Evolutionary conservation across 2,329 filamentous ascomycete genomes (phyloP).

Genomic region (Ophiostoma tasmaniense): DNA sequence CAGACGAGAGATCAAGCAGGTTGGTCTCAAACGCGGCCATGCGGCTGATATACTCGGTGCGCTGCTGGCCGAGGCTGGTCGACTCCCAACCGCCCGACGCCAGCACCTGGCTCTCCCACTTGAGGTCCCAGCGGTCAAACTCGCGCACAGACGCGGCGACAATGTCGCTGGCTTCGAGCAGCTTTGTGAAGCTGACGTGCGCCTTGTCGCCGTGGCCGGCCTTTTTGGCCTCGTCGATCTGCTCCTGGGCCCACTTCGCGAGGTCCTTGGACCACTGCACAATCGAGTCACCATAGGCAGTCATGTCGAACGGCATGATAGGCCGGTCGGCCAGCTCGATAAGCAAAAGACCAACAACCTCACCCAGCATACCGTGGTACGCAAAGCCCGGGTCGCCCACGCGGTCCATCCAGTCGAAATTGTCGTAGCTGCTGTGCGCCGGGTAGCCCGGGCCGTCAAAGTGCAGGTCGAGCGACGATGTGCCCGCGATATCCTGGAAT

Average conservation of each 20-base stretch:
- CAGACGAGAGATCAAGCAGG: slow-evolving; percentile 65
- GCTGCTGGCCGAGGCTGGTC: slow-evolving; percentile 53
- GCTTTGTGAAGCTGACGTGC: slow-evolving; percentile 17
- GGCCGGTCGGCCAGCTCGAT: slow-evolving; percentile 75
- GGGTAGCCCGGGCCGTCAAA: slow-evolving; percentile 48
- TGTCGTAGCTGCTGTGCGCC: slow-evolving; percentile 81
- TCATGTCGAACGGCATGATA: slow-evolving; percentile 73
- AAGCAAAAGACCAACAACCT: slow-evolving; percentile 73
- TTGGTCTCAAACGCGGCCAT: slow-evolving; percentile 76
- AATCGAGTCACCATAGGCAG: slow-evolving; percentile 60
- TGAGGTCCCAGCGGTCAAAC: slow-evolving; percentile 68
- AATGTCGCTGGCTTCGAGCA: slow-evolving; percentile 54
- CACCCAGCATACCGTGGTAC: slow-evolving; percentile 70
- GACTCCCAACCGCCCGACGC: slow-evolving; percentile 69
- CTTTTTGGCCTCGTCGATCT: slow-evolving; percentile 40
- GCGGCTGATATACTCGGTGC: slow-evolving; percentile 69
- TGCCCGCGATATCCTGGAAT: slow-evolving; percentile 87
- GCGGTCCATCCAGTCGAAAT: slow-evolving; percentile 72
- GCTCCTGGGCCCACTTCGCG: slow-evolving; percentile 21
- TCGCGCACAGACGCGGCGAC: slow-evolving; percentile 51
- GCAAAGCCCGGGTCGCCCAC: slow-evolving; percentile 74
- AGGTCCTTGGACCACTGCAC: slow-evolving; percentile 48
- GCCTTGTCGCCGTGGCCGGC: slow-evolving; percentile 27
- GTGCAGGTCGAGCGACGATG: slow-evolving; percentile 74
- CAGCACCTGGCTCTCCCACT: slow-evolving; percentile 67